phyloP scores from a whole-genome alignment of 1,284 basidiomycete genomes.

The Pterula multifida region DNA sequence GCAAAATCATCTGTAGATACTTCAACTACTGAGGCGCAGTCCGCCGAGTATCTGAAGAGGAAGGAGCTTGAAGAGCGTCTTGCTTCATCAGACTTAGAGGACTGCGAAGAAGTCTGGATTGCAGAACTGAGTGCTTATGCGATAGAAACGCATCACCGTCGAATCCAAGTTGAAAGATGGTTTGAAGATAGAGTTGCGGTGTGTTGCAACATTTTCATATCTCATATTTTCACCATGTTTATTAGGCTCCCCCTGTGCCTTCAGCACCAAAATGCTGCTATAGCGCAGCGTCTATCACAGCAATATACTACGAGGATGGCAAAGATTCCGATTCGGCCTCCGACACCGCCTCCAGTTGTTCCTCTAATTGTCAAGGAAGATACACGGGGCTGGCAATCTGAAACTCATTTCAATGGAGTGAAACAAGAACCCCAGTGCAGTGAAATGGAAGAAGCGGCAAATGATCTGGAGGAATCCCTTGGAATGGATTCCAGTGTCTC shows the following conservation, averaged over 20 bases:
- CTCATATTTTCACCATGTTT: neutral
- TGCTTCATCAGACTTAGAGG: constrained; percentile 64
- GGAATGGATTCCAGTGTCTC: constrained; percentile 13
- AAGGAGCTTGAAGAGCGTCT: constrained; percentile 35
- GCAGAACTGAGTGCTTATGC: constrained; percentile 56
- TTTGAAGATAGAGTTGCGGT: constrained; percentile 57
- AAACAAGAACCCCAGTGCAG: constrained; percentile 13
- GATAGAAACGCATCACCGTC: constrained; percentile 57
- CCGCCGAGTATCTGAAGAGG: constrained; percentile 17
- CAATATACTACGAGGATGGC: constrained; percentile 54
- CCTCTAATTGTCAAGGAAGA: constrained; percentile 9
- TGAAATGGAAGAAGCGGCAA: constrained; percentile 28
- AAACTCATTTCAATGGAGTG: neutral
- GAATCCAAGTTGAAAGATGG: constrained; percentile 56
- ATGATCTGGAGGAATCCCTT: constrained; percentile 29
- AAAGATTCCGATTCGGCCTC: constrained; percentile 41
- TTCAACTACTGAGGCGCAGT: constrained; percentile 21
- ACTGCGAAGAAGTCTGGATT: constrained; percentile 64
- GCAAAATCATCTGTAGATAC: constrained; percentile 21
- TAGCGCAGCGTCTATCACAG: constrained; percentile 48
- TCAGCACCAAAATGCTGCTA: constrained; percentile 55
- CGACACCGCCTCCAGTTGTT: constrained; percentile 30
- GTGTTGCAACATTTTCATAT: constrained; percentile 13
- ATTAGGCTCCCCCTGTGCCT: constrained; percentile 9
- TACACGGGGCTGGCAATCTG: neutral